phyloP scores from a whole-genome alignment of 768 basidiomycete species.

The Mycena floridula region DNA sequence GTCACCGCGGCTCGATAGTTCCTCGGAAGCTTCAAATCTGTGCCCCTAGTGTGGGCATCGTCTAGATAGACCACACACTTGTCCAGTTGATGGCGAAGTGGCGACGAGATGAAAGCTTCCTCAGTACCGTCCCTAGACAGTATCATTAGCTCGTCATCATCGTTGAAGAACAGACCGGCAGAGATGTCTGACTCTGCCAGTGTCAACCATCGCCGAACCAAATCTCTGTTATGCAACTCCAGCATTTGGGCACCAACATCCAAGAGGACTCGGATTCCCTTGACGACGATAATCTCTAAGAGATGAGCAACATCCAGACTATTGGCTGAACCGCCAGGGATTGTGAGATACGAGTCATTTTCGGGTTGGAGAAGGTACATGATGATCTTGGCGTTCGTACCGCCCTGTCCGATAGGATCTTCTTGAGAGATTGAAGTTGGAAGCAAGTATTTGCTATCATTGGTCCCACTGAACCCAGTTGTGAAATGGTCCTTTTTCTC shows the following conservation, averaged over 20 bases:
- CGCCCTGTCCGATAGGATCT: conserved; percentile 30
- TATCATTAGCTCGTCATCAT: conserved; percentile 27
- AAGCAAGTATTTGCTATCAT: conserved; percentile 36
- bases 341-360: conserved; percentile 27
- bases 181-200: conserved; percentile 14
- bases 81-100: conserved; percentile 26
- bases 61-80: conserved; percentile 45
- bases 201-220: conserved; percentile 36
- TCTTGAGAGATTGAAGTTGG: conserved; percentile 29
- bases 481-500: conserved; percentile 26
- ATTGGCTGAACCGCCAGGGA: conserved; percentile 15
- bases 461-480: conserved; percentile 54
- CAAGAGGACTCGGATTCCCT: conserved; percentile 39
- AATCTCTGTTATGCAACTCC: conserved; percentile 36
- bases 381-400: conserved; percentile 45
- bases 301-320: conserved; percentile 17
- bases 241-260: conserved; percentile 56
- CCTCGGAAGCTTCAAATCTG: conserved; percentile 43
- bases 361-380: conserved; percentile 30
- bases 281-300: conserved; percentile 24
- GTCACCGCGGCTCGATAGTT: conserved; percentile 39
- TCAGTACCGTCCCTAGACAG: conserved; percentile 28
- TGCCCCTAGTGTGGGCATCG: conserved; percentile 48
- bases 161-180: conserved; percentile 40
- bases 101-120: conserved; percentile 30